Evolutionary conservation across 1,284 basidiomycete genomes (phyloP), one percentile per base, ranked within the genome.

Genomic region (Moesziomyces sp.): DNA sequence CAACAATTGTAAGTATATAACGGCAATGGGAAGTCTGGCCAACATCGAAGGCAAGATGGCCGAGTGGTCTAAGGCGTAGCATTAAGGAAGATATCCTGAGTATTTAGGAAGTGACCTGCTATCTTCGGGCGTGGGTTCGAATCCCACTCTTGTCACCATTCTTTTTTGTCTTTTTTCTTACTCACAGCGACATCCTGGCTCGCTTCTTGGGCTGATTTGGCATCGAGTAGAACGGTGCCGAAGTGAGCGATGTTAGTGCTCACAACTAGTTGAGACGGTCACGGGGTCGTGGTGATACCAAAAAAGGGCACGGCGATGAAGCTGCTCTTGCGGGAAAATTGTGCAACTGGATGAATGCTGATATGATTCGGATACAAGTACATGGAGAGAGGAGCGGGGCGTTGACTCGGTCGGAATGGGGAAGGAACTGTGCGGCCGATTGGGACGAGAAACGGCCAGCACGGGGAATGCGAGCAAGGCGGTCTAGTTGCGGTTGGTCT

Each of bases 101-200:
- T 28, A 44, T n/a, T 46, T 52, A 43, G 53, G 46, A 56, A 55
- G 35, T 16, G 33, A 61, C 52, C 72, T 74, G 66, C 72, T 74
- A 74, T 79, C 78, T 79, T 79, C 78, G 79, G 79, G 79, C 80
- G 80, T 80, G 80, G 80, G 80, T 81, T 81, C 78, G 80, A 81
- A 81, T 81, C 80, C 78, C 78, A 80, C 80, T 79, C 72, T 80
- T 79, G 76, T 81, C 78, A 81, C 53, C 44, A 52, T 67, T 53
- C 19, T 42, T 59, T 59, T 51, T 58, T 28, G 33, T 52, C 52
- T n/a, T 26, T 46, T 51, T 35, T 33, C 24, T 0, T 26, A 4
- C 5, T 26, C 24, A 26, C 24, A 26, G 24, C 24, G 6, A 26
- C 24, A 4, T 26, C 24, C 24, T 19, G 21, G 18, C 24, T 44